Base-by-base conservation (phyloP, 1,284 basidiomycete species). In the Rhodotorula sp. region DNA sequence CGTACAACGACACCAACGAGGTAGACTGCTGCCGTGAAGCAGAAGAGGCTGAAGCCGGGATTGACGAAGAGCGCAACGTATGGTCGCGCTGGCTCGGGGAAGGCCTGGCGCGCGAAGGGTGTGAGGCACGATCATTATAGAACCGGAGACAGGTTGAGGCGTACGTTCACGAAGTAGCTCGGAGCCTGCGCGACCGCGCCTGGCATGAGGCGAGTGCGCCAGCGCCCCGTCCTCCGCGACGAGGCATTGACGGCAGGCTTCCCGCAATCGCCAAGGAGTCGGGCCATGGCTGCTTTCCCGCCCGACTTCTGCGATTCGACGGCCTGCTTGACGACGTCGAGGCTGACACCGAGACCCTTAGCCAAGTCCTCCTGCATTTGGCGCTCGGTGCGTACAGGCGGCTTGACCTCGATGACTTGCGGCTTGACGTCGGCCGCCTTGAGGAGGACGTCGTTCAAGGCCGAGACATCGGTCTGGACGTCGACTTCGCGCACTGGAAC, bases 251-350 rank as follows among this genome's bases (percentile, higher is more conserved):
- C 27, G 21, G 52, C 25, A 3, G 49, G 44, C 7, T 50, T 16
- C 9, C 42, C 41, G 13, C 44, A 21, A 48, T 59, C 44, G 17
- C 61, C 27, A n/a, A 44, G 14, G 17, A 44, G 23, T 8, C 42
- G 53, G 7, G n/a, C 12, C 17, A 45, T 44, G n/a, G 49, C 7
- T 0, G 16, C 23, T 17, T 54, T 52, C 23, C 8, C 21, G 2
- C 53, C 53, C 17, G 14, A 45, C 60, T 71, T 75, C 61, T 70
- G 62, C 65, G 83, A 77, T 81, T 84, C 86, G 70, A 92, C 82
- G 67, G 89, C 83, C 79, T 88, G 87, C 80, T 92, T 90, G 74
- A 93, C 89, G 50, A 90, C 88, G n/a, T 83, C 78, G 76, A 91
- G 90, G 42, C 89, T 88, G 53, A 91, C 84, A 17, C 90, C 90